Evolutionary conservation across 2,329 filamentous ascomycete genomes (phyloP), one percentile per base, ranked within the genome.

Genomic region (Aureobasidium melanogenum): DNA sequence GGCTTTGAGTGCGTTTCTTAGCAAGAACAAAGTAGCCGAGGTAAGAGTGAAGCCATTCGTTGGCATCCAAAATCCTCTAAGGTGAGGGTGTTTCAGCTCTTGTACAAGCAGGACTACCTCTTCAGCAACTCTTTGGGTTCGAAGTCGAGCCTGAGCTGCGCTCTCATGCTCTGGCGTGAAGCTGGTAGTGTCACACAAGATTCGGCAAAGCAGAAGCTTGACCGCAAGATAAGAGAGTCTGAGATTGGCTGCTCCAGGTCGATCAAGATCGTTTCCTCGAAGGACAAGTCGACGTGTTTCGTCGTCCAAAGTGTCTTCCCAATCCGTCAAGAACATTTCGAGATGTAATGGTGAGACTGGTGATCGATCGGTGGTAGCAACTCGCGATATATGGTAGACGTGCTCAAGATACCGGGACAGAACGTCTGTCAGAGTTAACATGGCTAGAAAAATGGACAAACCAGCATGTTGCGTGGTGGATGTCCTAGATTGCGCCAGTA

Each of bases 151-250:
- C 32, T 55, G 51, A 8, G 19, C 26, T 17, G 28, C 51, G 15
- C 9, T 44, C 14, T 22, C 39, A 15, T 32, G 9, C 5, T 55
- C n/a, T 32, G 17, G 10, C 17, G 36, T 2, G 7, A 19, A 14
- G 5, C 2, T 41, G 22, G 32, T 14, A 8, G 51, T 22, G 34
- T 55, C 36, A 12, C 24, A 24, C 14, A 41, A 3, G 14, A 52
- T 39, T 2, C 51, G 36, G 3, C 51, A 43, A n/a, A 76, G 69
- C 0, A 77, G 67, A 8, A 77, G 68, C 12, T 71, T 69, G 34
- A 76, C 67, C 0, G 72, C 74, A 2, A 77, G 67, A 51, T 73
- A 75, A 48, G 72, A 75, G 46, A 77, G 72, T 68, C 71, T 75
- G 6, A 77, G 68, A 59, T 73, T 75, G 38, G 69, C 72, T 6